These are phyloP conservation scores for Leishmania lainsoni DNA, from an alignment of 208 protist species.

Conservation along the genomic window DNA sequence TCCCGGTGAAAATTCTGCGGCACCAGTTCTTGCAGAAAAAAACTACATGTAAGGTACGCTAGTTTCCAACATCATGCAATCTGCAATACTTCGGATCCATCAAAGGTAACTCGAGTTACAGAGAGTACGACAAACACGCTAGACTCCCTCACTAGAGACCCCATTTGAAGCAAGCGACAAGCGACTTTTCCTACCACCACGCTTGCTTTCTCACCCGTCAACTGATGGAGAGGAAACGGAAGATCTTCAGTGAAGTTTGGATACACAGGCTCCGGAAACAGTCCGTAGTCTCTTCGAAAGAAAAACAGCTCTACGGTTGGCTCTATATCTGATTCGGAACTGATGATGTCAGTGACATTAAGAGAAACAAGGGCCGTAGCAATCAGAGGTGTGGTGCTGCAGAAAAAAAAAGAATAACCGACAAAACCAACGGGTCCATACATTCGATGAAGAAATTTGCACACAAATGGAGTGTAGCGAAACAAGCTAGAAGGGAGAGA, in stretches of 20 bases:
- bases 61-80: background rate
- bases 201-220: background rate
- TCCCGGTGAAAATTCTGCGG: too few species aligned
- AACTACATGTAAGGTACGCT: background rate
- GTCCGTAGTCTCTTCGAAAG: background rate
- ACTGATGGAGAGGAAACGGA: conserved; percentile 1
- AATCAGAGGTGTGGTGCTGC: background rate
- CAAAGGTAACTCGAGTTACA: background rate
- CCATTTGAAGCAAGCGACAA: conserved; percentile 2
- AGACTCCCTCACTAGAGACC: background rate
- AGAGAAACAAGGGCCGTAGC: background rate
- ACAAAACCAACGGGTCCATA: conserved; percentile 6
- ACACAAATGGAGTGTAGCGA: conserved; percentile 4
- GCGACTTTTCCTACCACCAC: background rate
- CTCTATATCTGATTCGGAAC: background rate
- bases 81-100: background rate
- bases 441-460: conserved; percentile 5
- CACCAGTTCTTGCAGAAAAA: background rate
- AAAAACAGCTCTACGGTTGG: background rate
- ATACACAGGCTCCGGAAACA: background rate
- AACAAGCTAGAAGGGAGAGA: background rate
- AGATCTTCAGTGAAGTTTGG: conserved; percentile 1
- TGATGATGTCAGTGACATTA: background rate
- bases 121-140: background rate
- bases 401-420: background rate